A percentile compares a stretch with the other conserved stretches of the same genome.
Conservation (phyloP, 225 moss, liverwort and hornwort species). For the Rhytidiadelphus loreus region DNA sequence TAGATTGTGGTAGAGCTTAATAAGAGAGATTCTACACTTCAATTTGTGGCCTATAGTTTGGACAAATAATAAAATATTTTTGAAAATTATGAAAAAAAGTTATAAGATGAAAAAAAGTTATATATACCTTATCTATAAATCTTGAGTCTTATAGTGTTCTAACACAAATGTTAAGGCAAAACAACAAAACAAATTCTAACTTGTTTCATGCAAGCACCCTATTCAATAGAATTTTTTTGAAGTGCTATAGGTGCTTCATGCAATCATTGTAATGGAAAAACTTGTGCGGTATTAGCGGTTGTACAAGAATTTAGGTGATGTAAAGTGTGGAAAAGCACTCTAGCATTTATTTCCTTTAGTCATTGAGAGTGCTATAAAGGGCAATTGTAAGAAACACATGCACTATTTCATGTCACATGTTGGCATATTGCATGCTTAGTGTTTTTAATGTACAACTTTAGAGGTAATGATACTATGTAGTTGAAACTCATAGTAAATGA, state of each 20-base stretch:
- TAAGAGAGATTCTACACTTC: neutral
- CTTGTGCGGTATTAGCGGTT: accelerated
- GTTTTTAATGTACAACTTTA: neutral
- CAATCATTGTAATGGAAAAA: neutral
- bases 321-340: neutral
- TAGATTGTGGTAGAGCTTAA: neutral
- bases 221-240: neutral
- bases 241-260: neutral
- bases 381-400: neutral
- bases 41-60: neutral
- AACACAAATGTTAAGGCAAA: neutral
- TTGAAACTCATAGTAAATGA: neutral
- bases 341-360: neutral
- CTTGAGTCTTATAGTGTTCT: no score
- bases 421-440: neutral
- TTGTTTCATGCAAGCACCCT: neutral
- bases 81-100: neutral
- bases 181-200: neutral
- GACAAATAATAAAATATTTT: neutral
- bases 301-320: neutral
- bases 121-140: no score
- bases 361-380: accelerated
- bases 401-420: neutral
- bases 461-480: neutral
- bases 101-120: neutral